Evolutionary conservation across 108 stramenopile genomes (phyloP).

Genomic region (Thalassiosira profunda): DNA sequence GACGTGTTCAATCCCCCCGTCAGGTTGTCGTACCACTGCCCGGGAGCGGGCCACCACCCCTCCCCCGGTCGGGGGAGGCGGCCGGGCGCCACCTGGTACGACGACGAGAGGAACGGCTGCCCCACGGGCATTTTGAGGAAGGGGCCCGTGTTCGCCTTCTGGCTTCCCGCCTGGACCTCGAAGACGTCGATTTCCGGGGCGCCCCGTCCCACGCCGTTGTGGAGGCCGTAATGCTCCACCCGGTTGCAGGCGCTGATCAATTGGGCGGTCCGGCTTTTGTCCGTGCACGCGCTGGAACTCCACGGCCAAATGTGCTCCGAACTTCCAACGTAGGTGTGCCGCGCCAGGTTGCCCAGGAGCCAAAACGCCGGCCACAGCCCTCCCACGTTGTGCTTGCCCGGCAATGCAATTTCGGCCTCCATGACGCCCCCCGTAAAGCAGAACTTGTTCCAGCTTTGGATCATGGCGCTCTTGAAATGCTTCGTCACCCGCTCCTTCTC

Average conservation of each 20-base stretch:
- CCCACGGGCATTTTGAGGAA: constrained; percentile 81
- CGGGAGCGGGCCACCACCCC: constrained; percentile 88
- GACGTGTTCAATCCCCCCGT: constrained; percentile 76
- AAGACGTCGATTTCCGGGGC: constrained; percentile 99
- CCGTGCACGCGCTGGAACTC: constrained; percentile 69
- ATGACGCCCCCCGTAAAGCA: constrained; percentile 98
- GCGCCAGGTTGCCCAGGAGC: constrained; percentile 96
- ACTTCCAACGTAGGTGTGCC: constrained; percentile 94
- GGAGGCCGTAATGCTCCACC: constrained; percentile 90
- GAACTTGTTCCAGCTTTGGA: constrained; percentile 99
- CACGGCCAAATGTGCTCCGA: constrained; percentile 95
- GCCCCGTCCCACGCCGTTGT: constrained; percentile 84
- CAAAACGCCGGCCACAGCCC: constrained; percentile 99
- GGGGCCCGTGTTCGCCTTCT: constrained; percentile 63
- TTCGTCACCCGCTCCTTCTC: constrained; percentile 76
- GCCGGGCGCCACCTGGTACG: constrained; percentile 92
- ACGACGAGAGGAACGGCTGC: constrained; percentile 87
- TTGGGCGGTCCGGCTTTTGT: constrained; percentile 61
- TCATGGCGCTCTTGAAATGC: constrained; percentile 93
- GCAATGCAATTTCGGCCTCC: constrained; percentile 88
- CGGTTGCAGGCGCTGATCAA: constrained; percentile 79
- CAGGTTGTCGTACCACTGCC: constrained; percentile 94
- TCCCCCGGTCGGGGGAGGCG: constrained; percentile 72
- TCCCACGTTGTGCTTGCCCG: constrained; percentile 84
- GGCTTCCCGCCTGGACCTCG: constrained; percentile 88